Base-by-base conservation (phyloP, 345 rosid genomes). In the Pistacia atlantica region DNA sequence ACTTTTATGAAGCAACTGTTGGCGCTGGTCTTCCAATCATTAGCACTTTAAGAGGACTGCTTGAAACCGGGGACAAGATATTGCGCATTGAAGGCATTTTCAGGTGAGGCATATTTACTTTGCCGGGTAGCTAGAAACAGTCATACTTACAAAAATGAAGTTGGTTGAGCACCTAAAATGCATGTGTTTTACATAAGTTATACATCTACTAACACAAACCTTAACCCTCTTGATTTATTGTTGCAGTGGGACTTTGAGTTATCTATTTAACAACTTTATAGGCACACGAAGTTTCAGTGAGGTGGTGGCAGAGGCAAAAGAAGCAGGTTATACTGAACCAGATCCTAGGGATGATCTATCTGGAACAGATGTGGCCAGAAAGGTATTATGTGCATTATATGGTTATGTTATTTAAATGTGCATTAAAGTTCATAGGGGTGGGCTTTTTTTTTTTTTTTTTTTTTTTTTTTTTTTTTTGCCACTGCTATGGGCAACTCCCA, bases 21-120 rank as follows among this genome's bases (percentile, higher is more conserved):
- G 99, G 99, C 81, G 99, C 99, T 76, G 99, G 99, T 73, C 98
- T 96, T 79, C 99, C 99, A 31, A 96, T 96, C 70, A 83, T 96
- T 69, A 96, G 97, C 87, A 96, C 99, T 79, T 85, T 96, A 83
- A 84, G 97, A 65, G 98, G 99, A 77, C 97, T 96, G 67, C 95
- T 94, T 6, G 98, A 96, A 84, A 96, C 99, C 5, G 97, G 97
- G 76, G 99, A 96, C 80, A 91, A 83, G 78, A 96, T 96, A 72
- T 79, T 87, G 80, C 89, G 86, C 56, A 91, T 97, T 72, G 98
- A 97, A 83, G 99, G 99, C 81, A 94, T 97, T 85, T 94, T 81
- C 88, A 96, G 99, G 99, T 85, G 6, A 76, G 76, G 75, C 8
- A 48, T 71, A 67, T 59, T 67, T 46, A 56, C 20, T 5, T 49